Evolutionary conservation across 768 basidiomycete species (phyloP).

Genomic region (Phylloporus sp.): DNA sequence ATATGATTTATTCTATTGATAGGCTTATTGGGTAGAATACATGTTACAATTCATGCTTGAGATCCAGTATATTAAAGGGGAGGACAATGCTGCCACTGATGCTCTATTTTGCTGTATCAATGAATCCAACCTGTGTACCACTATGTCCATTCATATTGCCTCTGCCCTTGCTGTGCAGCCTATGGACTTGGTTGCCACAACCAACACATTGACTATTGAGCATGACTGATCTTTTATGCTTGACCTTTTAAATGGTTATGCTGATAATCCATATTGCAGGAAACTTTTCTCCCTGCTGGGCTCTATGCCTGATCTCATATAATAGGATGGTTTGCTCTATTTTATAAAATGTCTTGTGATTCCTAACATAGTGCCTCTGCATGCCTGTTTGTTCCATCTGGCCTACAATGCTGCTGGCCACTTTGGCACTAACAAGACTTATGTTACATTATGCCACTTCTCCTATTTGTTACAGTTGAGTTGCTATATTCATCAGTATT

Average conservation of each 20-base stretch:
- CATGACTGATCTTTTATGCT: too few relatives aligned
- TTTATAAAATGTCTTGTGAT: not conserved
- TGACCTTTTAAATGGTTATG: too few relatives aligned
- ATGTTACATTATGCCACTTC: not conserved
- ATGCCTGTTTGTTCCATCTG: accelerated
- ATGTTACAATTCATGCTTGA: constrained; percentile 33
- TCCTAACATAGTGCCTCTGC: not conserved
- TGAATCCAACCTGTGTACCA: too few relatives aligned
- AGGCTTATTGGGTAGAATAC: constrained; percentile 37
- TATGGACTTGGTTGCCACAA: too few relatives aligned
- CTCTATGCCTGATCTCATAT: too few relatives aligned
- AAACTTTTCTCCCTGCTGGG: too few relatives aligned
- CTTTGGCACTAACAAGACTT: not conserved
- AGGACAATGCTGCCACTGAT: constrained; percentile 9
- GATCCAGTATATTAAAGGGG: constrained; percentile 21
- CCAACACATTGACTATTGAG: too few relatives aligned
- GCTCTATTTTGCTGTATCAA: not conserved
- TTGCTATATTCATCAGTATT: too few relatives aligned
- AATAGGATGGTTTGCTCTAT: not conserved
- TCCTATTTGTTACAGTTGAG: too few relatives aligned
- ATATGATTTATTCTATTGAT: not conserved
- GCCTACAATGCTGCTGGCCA: not conserved
- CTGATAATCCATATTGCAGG: too few relatives aligned
- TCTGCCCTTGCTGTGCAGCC: too few relatives aligned
- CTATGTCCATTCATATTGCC: too few relatives aligned